Conservation (phyloP, 495 filamentous ascomycete species). For the Penicillium canescens region DNA sequence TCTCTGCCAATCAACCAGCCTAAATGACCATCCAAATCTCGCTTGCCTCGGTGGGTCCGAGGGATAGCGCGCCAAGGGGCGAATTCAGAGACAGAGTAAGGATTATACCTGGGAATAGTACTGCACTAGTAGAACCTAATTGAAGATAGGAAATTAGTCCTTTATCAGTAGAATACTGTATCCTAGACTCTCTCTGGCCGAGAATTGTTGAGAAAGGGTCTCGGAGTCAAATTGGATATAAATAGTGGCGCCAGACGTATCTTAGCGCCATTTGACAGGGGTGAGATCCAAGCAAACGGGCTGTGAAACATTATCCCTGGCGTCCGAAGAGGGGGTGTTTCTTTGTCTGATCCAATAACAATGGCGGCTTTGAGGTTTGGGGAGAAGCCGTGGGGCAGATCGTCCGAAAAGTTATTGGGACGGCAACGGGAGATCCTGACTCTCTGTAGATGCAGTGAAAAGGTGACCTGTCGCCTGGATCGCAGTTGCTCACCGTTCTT, state of each 20-base stretch:
- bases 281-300: slow-evolving; percentile 8
- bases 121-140: too few species aligned
- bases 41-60: slow-evolving; percentile 25
- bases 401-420: slow-evolving; percentile 19
- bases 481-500: neutral
- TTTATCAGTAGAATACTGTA: too few species aligned
- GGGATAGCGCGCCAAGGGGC: slow-evolving; percentile 9
- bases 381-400: slow-evolving; percentile 20
- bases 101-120: too few species aligned
- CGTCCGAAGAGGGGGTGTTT: slow-evolving; percentile 14
- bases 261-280: slow-evolving; percentile 20
- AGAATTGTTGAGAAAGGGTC: slow-evolving; percentile 1
- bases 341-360: slow-evolving; percentile 16
- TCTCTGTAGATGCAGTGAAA: slow-evolving; percentile 1
- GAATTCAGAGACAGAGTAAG: too few species aligned
- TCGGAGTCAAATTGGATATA: slow-evolving; percentile 23
- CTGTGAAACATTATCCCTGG: slow-evolving; percentile 27
- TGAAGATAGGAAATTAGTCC: too few species aligned
- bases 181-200: too few species aligned
- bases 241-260: slow-evolving; percentile 19
- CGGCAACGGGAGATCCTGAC: slow-evolving; percentile 22
- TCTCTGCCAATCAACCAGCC: slow-evolving; percentile 9
- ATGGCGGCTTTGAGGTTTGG: slow-evolving; percentile 12
- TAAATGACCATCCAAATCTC: slow-evolving; percentile 28
- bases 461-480: slow-evolving; percentile 1